Evolutionary conservation across 345 rosid genomes (phyloP).

Genomic region (Psidium friedrichsthalianum): DNA sequence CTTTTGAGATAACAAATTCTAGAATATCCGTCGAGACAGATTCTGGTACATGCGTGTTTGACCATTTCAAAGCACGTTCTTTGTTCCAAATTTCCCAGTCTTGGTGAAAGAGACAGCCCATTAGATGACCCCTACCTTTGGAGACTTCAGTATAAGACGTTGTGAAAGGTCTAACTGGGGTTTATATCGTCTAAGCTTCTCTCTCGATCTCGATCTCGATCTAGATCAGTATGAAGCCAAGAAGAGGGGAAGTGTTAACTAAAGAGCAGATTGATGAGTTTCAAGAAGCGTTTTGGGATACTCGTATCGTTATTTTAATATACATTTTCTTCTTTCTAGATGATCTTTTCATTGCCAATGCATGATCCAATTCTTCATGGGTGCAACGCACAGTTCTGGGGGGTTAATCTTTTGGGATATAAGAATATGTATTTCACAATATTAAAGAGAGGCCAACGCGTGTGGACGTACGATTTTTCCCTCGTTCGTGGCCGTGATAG

Average conservation of each 20-base stretch:
- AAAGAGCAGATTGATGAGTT: conserved; percentile 46
- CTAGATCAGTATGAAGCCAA: neutral
- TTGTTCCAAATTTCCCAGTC: neutral
- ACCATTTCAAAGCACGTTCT: neutral
- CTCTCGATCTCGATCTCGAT: neutral
- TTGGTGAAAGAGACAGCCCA: neutral
- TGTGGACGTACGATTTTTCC: no score
- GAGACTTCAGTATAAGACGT: neutral
- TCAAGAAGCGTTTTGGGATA: conserved; percentile 31
- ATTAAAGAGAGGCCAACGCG: no score
- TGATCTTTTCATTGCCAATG: neutral
- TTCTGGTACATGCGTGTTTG: neutral
- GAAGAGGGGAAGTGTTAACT: conserved; percentile 20
- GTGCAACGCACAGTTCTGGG: neutral
- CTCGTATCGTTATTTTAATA: neutral
- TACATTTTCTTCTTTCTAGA: neutral
- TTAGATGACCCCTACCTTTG: neutral
- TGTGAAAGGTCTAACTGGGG: neutral
- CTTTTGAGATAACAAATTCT: neutral
- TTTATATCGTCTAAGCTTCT: neutral
- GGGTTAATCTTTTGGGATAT: no score
- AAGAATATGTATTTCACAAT: no score
- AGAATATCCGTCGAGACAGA: neutral
- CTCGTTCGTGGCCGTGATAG: neutral
- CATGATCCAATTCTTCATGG: neutral